Percentiles rank a stretch among this genome's conserved stretches.
These are phyloP conservation scores for Tulasnella sp. DNA, from an alignment of 768 basidiomycete genomes.

Conservation along the genomic window DNA sequence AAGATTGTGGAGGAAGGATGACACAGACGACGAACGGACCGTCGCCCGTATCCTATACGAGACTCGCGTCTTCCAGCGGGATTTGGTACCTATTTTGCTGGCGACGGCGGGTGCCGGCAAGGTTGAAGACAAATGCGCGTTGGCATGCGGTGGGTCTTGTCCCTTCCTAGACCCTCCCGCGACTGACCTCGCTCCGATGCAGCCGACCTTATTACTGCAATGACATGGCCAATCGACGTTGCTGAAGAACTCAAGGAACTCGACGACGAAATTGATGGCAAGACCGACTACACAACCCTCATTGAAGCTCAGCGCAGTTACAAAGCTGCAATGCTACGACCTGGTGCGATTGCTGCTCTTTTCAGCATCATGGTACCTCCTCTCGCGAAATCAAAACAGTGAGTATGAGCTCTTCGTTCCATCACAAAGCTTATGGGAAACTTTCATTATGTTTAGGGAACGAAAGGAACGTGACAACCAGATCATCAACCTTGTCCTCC, in stretches of 20 bases:
- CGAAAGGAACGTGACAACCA: conserved; percentile 77
- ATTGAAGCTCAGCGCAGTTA: conserved; percentile 78
- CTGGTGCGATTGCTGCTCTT: conserved; percentile 65
- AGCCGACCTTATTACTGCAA: conserved; percentile 86
- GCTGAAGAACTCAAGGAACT: conserved; percentile 92
- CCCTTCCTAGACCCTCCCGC: neutral
- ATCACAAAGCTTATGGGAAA: neutral
- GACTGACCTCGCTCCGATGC: neutral
- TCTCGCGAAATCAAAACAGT: conserved; percentile 60
- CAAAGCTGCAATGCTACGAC: conserved; percentile 72
- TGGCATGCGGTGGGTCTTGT: conserved; percentile 53
- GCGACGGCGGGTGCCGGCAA: conserved; percentile 72
- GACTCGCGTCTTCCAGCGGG: conserved; percentile 78
- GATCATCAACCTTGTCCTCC: conserved; percentile 80
- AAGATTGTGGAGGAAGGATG: conserved; percentile 93
- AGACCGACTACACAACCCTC: conserved; percentile 86
- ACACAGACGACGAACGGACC: conserved; percentile 93
- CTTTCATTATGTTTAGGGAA: conserved; percentile 42
- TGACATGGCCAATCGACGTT: conserved; percentile 99
- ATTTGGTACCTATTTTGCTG: conserved; percentile 80
- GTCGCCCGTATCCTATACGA: conserved; percentile 91
- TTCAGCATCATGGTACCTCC: conserved; percentile 75
- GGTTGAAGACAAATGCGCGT: conserved; percentile 77
- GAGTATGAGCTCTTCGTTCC: conserved; percentile 19
- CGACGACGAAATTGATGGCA: conserved; percentile 59